Conservation (phyloP, 176 grass and related monocot genomes). For the Aegilops speltoides region DNA sequence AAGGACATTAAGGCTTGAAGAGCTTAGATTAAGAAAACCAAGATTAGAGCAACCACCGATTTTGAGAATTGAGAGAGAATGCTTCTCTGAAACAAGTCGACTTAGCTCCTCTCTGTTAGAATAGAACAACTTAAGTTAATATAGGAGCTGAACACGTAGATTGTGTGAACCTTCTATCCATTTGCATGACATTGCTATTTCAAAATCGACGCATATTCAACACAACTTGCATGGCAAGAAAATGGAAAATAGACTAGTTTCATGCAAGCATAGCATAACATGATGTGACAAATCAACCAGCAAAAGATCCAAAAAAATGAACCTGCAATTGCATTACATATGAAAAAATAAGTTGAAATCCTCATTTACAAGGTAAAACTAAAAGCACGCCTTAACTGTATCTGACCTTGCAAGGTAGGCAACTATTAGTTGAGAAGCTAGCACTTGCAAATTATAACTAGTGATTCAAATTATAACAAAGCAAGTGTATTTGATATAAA, state of each 20-base stretch:
- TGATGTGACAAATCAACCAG: background rate
- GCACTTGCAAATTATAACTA: constrained; percentile 1
- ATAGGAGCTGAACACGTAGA: background rate
- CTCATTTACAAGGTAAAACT: background rate
- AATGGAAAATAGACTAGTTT: constrained; percentile 17
- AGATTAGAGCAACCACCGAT: constrained; percentile 73
- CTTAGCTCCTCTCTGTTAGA: constrained; percentile 69
- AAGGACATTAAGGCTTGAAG: constrained; percentile 74
- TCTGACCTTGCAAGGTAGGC: background rate
- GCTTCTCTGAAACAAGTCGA: constrained; percentile 74
- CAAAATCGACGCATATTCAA: constrained; percentile 17
- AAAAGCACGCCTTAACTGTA: background rate
- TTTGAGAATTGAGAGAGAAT: constrained; percentile 65
- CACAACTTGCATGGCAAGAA: background rate
- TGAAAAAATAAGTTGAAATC: constrained; percentile 21
- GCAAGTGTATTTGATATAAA: background rate
- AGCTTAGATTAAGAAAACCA: constrained; percentile 74
- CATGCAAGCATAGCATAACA: background rate
- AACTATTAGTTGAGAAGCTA: background rate
- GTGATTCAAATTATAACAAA: constrained; percentile 16
- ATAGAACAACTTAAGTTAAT: constrained; percentile 30
- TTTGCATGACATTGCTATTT: background rate
- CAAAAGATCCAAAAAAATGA: constrained; percentile 12
- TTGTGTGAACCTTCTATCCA: background rate
- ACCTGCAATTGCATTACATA: background rate